A percentile compares a stretch with the other conserved stretches of the same genome.
Evolutionary conservation across 352 stramenopile genomes (phyloP).

Genomic region (Pythium angustatum): DNA sequence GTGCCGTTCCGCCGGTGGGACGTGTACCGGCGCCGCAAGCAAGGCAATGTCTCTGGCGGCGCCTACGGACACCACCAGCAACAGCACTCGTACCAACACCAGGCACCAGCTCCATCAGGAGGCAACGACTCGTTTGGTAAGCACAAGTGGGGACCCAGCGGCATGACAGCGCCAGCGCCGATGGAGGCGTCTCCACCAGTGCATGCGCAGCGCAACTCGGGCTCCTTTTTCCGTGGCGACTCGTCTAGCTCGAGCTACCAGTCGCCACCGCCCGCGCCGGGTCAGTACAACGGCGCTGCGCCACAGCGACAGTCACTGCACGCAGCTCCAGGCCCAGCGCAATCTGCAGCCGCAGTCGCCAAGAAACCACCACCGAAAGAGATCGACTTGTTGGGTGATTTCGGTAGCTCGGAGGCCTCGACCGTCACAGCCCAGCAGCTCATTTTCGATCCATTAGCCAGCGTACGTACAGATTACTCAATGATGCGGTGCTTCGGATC

Average conservation of each 20-base stretch:
- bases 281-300: slow-evolving; percentile 6
- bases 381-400: slow-evolving; percentile 82
- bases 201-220: slow-evolving; percentile 30
- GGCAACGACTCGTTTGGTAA: slow-evolving; percentile 49
- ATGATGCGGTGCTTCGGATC: no score
- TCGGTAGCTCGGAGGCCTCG: slow-evolving; percentile 44
- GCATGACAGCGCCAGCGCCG: slow-evolving; percentile 38
- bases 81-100: slow-evolving; percentile 14
- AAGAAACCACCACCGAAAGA: slow-evolving; percentile 43
- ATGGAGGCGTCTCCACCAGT: slow-evolving; percentile 28
- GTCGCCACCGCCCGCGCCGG: slow-evolving; percentile 8
- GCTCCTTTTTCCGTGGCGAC: slow-evolving; percentile 14
- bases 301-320: slow-evolving; percentile 5
- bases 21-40: slow-evolving; percentile 76
- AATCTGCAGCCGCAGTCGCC: background rate
- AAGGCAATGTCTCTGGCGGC: slow-evolving; percentile 5
- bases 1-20: slow-evolving; percentile 84
- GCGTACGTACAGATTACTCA: slow-evolving; percentile 51
- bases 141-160: slow-evolving; percentile 65
- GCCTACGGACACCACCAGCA: slow-evolving; percentile 23
- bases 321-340: slow-evolving; percentile 24
- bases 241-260: slow-evolving; percentile 3
- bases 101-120: slow-evolving; percentile 6
- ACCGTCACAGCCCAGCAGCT: slow-evolving; percentile 65
- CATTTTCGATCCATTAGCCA: slow-evolving; percentile 73